Conservation (phyloP, 768 basidiomycete genomes). For the Boletus vinaceobasis region DNA sequence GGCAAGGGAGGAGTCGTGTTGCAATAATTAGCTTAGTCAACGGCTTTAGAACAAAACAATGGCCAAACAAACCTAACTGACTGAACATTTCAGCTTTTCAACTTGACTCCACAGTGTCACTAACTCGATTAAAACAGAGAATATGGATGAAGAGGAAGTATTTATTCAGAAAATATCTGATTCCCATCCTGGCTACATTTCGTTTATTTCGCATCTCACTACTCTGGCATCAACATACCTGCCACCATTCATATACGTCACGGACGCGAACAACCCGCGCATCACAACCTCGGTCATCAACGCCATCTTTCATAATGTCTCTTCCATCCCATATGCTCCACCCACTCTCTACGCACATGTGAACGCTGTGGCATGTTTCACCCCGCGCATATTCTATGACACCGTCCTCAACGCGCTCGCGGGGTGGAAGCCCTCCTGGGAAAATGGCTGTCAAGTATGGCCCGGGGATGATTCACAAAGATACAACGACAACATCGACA, state of each 20-base stretch:
- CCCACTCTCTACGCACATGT: conserved; percentile 43
- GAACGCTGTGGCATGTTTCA: conserved; percentile 60
- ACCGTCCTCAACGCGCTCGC: conserved; percentile 59
- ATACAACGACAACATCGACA: conserved; percentile 65
- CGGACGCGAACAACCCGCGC: conserved; percentile 51
- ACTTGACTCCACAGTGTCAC: background rate
- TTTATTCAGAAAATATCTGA: conserved; percentile 4
- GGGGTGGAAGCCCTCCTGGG: conserved; percentile 55
- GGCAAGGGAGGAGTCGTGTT: background rate
- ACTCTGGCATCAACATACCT: conserved; percentile 37
- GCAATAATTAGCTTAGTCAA: conserved; percentile 10
- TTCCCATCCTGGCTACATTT: conserved; percentile 23
- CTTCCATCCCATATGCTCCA: conserved; percentile 12
- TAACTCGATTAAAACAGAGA: background rate
- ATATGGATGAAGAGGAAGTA: conserved; percentile 18
- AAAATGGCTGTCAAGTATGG: conserved; percentile 62
- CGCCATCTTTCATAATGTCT: conserved; percentile 10
- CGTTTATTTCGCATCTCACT: conserved; percentile 23
- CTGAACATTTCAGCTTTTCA: background rate
- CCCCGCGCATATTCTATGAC: conserved; percentile 62
- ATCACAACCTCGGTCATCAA: conserved; percentile 40
- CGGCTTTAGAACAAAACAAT: conserved; percentile 13
- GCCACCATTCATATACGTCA: conserved; percentile 67
- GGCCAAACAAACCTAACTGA: conserved; percentile 2
- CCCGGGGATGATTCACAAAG: conserved; percentile 35